These are phyloP conservation scores for Hymenotorrendiella dingleyae DNA, from an alignment of 2,329 filamentous ascomycete species.

Conservation along the genomic window DNA sequence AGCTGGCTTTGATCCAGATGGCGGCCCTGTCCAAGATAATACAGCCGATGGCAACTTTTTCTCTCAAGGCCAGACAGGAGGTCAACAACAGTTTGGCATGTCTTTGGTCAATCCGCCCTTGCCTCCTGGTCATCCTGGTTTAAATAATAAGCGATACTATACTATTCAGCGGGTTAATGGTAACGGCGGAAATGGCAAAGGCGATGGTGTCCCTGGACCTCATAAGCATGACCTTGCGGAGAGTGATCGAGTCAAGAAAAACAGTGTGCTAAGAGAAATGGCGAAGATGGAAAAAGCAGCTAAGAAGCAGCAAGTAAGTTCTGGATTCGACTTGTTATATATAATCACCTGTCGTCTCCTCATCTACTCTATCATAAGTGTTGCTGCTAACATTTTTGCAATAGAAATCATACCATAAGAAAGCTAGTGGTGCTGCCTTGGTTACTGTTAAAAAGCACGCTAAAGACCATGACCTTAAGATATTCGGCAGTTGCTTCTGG, in stretches of 20 bases:
- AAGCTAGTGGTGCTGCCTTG: slow-evolving; percentile 64
- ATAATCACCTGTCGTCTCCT: neutral
- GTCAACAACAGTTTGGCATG: slow-evolving; percentile 35
- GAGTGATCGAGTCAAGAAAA: slow-evolving; percentile 77
- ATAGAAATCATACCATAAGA: slow-evolving; percentile 66
- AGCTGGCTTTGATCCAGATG: slow-evolving; percentile 29
- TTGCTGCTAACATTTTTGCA: slow-evolving; percentile 33
- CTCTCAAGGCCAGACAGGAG: slow-evolving; percentile 22
- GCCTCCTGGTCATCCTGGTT: slow-evolving; percentile 40
- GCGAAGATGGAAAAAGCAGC: slow-evolving; percentile 59
- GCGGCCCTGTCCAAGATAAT: slow-evolving; percentile 20
- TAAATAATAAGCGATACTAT: slow-evolving; percentile 54
- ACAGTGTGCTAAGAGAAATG: slow-evolving; percentile 63
- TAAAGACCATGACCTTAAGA: slow-evolving; percentile 65
- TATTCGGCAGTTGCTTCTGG: slow-evolving; percentile 84
- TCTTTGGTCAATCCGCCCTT: slow-evolving; percentile 36
- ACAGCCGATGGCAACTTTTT: slow-evolving; percentile 28
- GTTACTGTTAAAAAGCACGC: slow-evolving; percentile 64
- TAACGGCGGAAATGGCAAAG: slow-evolving; percentile 67
- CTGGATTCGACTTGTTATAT: neutral
- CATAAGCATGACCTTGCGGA: slow-evolving; percentile 69
- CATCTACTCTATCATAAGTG: too few relatives aligned
- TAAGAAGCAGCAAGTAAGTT: slow-evolving; percentile 52
- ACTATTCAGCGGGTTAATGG: slow-evolving; percentile 75
- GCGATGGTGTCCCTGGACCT: slow-evolving; percentile 62